Base-by-base conservation (phyloP, 1,284 basidiomycete species). In the Baeospora myosura region DNA sequence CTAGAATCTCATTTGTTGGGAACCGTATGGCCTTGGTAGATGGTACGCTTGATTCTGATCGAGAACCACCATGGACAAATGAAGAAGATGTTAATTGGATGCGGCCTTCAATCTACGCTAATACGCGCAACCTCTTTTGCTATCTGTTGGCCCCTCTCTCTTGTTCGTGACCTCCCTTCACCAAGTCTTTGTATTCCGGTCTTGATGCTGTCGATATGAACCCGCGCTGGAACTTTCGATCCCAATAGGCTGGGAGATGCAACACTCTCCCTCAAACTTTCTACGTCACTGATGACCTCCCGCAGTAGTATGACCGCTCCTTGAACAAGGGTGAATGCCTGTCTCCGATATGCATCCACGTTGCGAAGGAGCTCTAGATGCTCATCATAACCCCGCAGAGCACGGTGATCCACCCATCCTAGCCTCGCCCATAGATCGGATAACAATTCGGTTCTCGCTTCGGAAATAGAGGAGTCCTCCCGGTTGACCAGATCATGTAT, bases 151-250 rank as follows among this genome's bases (percentile, higher is more conserved):
- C 70, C 65, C 34, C 61, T 47, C 43, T 48, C 60, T 48, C 57
- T 64, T 5, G 70, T 68, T 31, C 60, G 64, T n/a, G 63, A 52
- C 49, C 79, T 67, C 8, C 76, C 69, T 51, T 79, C 74, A 52
- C 69, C 72, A 54, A 87, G 51, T 52, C 82, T 68, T 49, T 81
- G 71, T 50, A 86, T 52, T 7, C 84, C 82, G 32, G 54, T 64
- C 53, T 62, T 64, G 49, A 87, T 83, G 46, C 77, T 82, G 59
- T 72, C 72, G 58, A 86, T 76, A 51, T 87, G 81, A 18, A 86
- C 81, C 44, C 80, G 74, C 2, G 80, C 60, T 2, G 82, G 80
- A n/a, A 85, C 65, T 26, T 61, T 63, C 14, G 71, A 61, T 3
- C 72, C 76, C 10, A 72, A 56, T 2, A 87, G 57, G 39, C 77